These are phyloP conservation scores for Calonectria pseudoreteaudii DNA, from an alignment of 2,329 filamentous ascomycete species.

Conservation along the genomic window DNA sequence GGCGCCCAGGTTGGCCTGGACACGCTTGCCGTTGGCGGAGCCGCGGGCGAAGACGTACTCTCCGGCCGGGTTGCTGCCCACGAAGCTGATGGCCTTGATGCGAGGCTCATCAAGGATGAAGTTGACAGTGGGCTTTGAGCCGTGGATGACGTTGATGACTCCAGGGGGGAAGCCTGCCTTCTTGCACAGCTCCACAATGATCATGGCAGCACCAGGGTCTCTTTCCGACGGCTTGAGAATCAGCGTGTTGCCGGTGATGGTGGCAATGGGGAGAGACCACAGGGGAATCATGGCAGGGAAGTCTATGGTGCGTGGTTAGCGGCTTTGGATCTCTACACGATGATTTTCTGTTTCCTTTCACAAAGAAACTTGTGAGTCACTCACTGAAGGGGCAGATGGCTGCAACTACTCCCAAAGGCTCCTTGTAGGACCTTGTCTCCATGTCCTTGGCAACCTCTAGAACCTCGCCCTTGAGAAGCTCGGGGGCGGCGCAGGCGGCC, in stretches of 20 bases:
- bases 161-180: constrained; percentile 82
- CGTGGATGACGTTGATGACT: constrained; percentile 77
- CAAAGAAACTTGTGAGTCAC: constrained; percentile 34
- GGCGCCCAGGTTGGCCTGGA: constrained; percentile 76
- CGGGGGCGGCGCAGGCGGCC: constrained; percentile 79
- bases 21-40: constrained; percentile 78
- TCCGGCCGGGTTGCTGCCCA: constrained; percentile 75
- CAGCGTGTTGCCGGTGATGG: constrained; percentile 82
- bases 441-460: constrained; percentile 86
- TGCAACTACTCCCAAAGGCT: constrained; percentile 80
- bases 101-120: constrained; percentile 76
- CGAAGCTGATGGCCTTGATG: constrained; percentile 77
- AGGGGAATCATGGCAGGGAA: constrained; percentile 88
- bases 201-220: constrained; percentile 83
- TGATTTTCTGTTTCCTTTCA: not conserved
- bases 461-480: constrained; percentile 79
- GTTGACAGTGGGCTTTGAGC: constrained; percentile 73
- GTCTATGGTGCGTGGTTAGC: constrained; percentile 57
- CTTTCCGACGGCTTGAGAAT: constrained; percentile 85
- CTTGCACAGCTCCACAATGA: constrained; percentile 78
- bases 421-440: constrained; percentile 82
- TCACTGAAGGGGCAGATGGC: constrained; percentile 83
- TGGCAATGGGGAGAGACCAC: constrained; percentile 83
- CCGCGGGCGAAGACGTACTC: constrained; percentile 76
- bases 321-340: not conserved